Base-by-base conservation (phyloP, 257 asterid species). In the Apocynum venetum region DNA sequence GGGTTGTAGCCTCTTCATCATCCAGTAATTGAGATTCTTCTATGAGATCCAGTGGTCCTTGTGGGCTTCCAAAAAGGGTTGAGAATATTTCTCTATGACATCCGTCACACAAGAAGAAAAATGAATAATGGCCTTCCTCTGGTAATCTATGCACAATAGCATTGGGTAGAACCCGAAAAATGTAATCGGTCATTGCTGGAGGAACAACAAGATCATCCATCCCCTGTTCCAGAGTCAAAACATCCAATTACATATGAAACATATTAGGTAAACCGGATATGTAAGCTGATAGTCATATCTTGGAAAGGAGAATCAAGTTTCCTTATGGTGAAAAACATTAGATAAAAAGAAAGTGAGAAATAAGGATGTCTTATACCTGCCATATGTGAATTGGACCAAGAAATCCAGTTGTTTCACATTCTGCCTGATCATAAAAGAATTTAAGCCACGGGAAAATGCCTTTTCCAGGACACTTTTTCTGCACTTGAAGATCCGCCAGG, bases 341-440 rank as follows among this genome's bases (percentile, higher is more conserved):
- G 12, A 67, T 3, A 19, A 10, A 43, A 15, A 66, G 2, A 15
- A 6, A 41, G 6, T 13, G 55, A 52, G 43, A 47, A 31, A 14
- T 6, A 38, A 78, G 40, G 52, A 9, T 49, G 7, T 2, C 6
- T 48, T 83, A 3, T 48, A 91, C 98, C 97, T 94, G 98, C 97
- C 97, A 94, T 84, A 92, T 83, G 85, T 94, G 98, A 48, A 94
- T 84, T n/a, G 95, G 95, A 77, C 98, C 97, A 3, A 85, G 95
- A 87, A 85, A 94, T 78, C 98, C 98, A 20, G 91, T 89, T 79
- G 89, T 75, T 67, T 85, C 84, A 60, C 97, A 91, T 75, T 89
- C 89, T 6, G 90, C 90, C 77, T 84, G 86, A 48, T 88, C 89
- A 79, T 89, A 84, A 48, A 91, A 74, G 81, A 89, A 92, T 38